Base-by-base conservation (phyloP, 192 early-diverging fungal species). In the Lobosporangium transversale region DNA sequence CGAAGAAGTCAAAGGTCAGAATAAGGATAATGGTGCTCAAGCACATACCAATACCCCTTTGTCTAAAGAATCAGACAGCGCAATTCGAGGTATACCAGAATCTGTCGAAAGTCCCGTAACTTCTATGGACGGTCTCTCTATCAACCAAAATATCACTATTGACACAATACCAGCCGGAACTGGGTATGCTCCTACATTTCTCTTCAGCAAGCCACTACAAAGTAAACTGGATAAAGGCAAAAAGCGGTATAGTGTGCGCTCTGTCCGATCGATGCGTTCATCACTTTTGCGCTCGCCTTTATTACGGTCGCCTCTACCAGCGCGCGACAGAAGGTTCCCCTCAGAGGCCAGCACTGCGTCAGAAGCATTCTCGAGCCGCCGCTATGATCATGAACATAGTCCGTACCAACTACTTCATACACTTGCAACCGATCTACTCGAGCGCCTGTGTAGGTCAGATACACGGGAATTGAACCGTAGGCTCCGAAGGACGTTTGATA, bases 401-500 rank as follows among this genome's bases (percentile, higher is more conserved):
- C 84, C 86, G 7, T 88, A 84, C 40, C 56, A 80, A 35, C 20
- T 66, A 20, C 66, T 88, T 15, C 75, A 83, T 18, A 73, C 76
- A 0, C 52, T 81, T 3, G 78, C 68, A 0, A 56, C 56, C 11
- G 60, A 79, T 23, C 54, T 85, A 23, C 44, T 86, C 30, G 81
- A 87, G 63, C 68, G 82, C 3, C 50, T 88, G 17, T 62, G 76
- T n/a, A 76, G 73, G 1, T 86, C 87, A 0, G 87, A 88, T 24
- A 84, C 81, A 18, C 66, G 85, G 32, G 79, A 84, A 14, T 37
- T 88, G 35, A 88, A 86, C 36, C 74, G 85, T 9, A 58, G 79
- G 40, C 62, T 88, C 14, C 78, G 68, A 24, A 74, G 85, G 27
- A 70, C 82, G 11, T 88, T 88, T 67, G 87, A 88, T 55, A 88